Evolutionary conservation across 2,329 filamentous ascomycete genomes (phyloP).

Genomic region (Penicillium sp.): DNA sequence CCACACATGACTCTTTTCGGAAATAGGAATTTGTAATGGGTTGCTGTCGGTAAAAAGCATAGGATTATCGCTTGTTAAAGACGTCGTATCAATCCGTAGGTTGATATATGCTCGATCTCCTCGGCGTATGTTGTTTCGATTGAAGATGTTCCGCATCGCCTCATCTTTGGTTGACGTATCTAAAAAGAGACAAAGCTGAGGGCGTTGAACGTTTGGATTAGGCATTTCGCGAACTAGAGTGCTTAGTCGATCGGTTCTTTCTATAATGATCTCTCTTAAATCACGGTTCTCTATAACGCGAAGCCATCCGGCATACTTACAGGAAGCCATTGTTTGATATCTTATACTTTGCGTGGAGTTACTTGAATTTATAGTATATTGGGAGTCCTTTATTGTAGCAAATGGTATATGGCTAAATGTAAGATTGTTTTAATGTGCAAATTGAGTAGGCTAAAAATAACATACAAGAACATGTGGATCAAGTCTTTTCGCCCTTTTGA

Average conservation of each 20-base stretch:
- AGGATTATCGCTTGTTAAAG: constrained; percentile 1
- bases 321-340: constrained; percentile 8
- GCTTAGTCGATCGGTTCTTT: constrained; percentile 8
- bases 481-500: neutral
- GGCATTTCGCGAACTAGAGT: constrained; percentile 9
- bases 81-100: constrained; percentile 9
- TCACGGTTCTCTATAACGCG: constrained; percentile 7
- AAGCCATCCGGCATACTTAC: constrained; percentile 10
- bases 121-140: constrained; percentile 12
- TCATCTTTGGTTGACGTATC: constrained; percentile 8
- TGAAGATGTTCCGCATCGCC: constrained; percentile 9
- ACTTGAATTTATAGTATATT: neutral
- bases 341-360: neutral
- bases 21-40: constrained; percentile 4
- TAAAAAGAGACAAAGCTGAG: constrained; percentile 11
- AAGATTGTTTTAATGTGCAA: neutral
- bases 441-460: neutral
- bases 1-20: constrained; percentile 8
- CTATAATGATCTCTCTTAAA: constrained; percentile 9
- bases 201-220: neutral
- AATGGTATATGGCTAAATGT: neutral
- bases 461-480: neutral
- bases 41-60: constrained; percentile 11
- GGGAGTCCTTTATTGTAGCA: neutral
- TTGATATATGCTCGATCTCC: constrained; percentile 13